phyloP scores from a whole-genome alignment of 73 alveolate genomes.

The Urostyla sp. region DNA sequence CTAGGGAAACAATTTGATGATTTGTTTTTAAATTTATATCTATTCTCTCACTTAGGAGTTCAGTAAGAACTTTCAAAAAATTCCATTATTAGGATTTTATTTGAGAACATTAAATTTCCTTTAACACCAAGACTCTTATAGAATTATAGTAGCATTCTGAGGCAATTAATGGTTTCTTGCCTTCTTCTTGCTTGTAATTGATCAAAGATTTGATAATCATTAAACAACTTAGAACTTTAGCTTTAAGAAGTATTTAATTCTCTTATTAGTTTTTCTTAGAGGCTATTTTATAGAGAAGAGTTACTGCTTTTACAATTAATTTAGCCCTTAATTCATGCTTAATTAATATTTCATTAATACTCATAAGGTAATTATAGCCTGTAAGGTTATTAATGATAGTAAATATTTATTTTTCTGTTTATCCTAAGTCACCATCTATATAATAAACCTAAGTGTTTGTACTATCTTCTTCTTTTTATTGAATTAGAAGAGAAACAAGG shows the following conservation, averaged over 20 bases:
- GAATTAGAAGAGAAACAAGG: too few relatives aligned
- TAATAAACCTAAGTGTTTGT: background rate
- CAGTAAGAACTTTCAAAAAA: slow-evolving; percentile 12
- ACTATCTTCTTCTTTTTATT: background rate
- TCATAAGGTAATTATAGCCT: slow-evolving; percentile 35
- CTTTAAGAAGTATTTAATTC: background rate
- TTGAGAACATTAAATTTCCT: slow-evolving; percentile 6
- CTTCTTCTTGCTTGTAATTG: background rate
- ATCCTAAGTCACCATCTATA: background rate
- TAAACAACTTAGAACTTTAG: background rate
- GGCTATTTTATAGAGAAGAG: background rate
- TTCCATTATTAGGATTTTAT: slow-evolving; percentile 9
- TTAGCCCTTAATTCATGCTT: slow-evolving; percentile 39
- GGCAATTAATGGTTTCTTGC: background rate
- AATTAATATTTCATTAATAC: slow-evolving; percentile 2
- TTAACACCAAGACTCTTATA: slow-evolving; percentile 13
- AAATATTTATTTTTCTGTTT: background rate
- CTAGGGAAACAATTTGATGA: background rate
- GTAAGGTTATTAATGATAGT: slow-evolving; percentile 17
- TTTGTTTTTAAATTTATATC: slow-evolving; percentile 24
- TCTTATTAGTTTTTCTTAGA: background rate
- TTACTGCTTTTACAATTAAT: slow-evolving; percentile 31
- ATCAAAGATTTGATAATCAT: background rate
- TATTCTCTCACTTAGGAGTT: slow-evolving; percentile 7
- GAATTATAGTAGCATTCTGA: slow-evolving; percentile 14